These are phyloP conservation scores for Craspedostauros australis DNA, from an alignment of 108 stramenopile genomes.

Conservation along the genomic window DNA sequence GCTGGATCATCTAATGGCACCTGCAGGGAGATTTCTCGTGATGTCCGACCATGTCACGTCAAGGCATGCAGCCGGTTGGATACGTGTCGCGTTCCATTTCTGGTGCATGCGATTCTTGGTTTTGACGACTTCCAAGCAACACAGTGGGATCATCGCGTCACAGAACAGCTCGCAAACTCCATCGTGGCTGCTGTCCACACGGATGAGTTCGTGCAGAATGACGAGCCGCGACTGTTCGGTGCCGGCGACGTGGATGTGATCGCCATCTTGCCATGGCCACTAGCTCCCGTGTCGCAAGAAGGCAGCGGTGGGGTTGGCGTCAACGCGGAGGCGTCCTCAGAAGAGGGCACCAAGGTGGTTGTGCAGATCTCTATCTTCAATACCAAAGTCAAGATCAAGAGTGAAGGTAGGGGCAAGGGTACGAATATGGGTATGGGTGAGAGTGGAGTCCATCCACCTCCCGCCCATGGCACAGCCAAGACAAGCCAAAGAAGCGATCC, in stretches of 20 bases:
- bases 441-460: not conserved
- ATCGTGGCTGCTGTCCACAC: not conserved
- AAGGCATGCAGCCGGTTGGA: slow-evolving; percentile 63
- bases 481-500: not conserved
- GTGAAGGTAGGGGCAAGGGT: not conserved
- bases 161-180: slow-evolving; percentile 1
- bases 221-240: slow-evolving; percentile 3
- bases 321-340: not conserved
- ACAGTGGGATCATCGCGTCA: slow-evolving; percentile 4
- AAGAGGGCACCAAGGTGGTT: slow-evolving; percentile 21
- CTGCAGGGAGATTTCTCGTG: slow-evolving; percentile 50
- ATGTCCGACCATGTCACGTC: slow-evolving; percentile 57
- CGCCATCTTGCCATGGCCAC: slow-evolving; percentile 25
- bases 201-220: not conserved
- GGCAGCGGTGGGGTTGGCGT: not conserved
- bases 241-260: slow-evolving; percentile 41
- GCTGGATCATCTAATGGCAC: slow-evolving; percentile 38
- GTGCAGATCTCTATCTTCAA: slow-evolving; percentile 38
- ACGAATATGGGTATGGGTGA: not conserved
- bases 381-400: slow-evolving; percentile 16
- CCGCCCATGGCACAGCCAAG: not conserved
- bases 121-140: slow-evolving; percentile 28
- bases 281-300: not conserved
- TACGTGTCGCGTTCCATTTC: slow-evolving; percentile 64
- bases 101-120: slow-evolving; percentile 64